These are phyloP conservation scores for Pseudomicrostroma phylloplanum DNA, from an alignment of 1,284 basidiomycete species.

Conservation along the genomic window DNA sequence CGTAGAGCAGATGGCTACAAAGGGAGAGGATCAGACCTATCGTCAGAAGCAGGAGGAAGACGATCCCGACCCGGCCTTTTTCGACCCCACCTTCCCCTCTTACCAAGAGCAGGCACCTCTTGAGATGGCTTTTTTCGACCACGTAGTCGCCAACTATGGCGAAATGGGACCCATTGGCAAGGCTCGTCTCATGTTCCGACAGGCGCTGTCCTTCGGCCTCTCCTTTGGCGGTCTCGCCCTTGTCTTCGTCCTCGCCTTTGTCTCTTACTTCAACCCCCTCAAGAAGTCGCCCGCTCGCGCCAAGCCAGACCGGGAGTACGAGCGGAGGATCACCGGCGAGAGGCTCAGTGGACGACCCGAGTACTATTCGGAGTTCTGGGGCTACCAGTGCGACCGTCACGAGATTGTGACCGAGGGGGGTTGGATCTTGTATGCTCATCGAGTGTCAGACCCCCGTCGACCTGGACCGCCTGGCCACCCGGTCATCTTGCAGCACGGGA, in stretches of 20 bases:
- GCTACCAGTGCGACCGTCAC: constrained; percentile 50
- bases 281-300: constrained; percentile 35
- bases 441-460: constrained; percentile 48
- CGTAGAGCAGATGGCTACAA: constrained; percentile 11
- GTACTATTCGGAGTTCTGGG: constrained; percentile 51
- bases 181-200: constrained; percentile 34
- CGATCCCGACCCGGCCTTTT: constrained; percentile 17
- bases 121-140: constrained; percentile 47
- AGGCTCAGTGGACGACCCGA: constrained; percentile 38
- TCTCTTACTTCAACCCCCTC: constrained; percentile 44
- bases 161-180: constrained; percentile 32
- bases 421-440: constrained; percentile 49
- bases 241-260: constrained; percentile 33
- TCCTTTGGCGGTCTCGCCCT: constrained; percentile 25
- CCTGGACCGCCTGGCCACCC: constrained; percentile 38
- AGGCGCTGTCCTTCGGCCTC: constrained; percentile 33
- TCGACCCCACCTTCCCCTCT: constrained; percentile 32
- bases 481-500: constrained; percentile 49
- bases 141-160: constrained; percentile 43
- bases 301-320: constrained; percentile 45
- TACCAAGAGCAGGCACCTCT: constrained; percentile 30
- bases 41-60: neutral
- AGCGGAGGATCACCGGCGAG: constrained; percentile 48
- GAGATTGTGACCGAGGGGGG: constrained; percentile 47
- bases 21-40: neutral